These are phyloP conservation scores for Lactarius vividus DNA, from an alignment of 768 basidiomycete genomes.

Conservation along the genomic window DNA sequence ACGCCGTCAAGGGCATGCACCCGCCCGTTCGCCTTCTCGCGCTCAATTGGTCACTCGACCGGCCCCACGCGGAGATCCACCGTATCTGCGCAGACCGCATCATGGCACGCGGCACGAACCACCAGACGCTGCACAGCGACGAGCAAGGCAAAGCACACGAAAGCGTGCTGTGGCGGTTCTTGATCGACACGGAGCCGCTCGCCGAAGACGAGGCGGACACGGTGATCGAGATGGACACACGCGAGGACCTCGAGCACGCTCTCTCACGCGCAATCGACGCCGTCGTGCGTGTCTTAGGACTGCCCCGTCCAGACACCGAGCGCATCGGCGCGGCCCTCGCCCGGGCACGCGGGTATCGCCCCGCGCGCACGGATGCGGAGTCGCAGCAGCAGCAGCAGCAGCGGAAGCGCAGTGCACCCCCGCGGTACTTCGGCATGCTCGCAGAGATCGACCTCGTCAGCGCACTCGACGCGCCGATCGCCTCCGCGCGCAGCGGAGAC, in stretches of 20 bases:
- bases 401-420: constrained; percentile 36
- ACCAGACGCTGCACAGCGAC: constrained; percentile 76
- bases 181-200: constrained; percentile 62
- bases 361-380: constrained; percentile 36
- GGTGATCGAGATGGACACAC: constrained; percentile 62
- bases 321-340: constrained; percentile 51
- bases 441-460: constrained; percentile 64
- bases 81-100: constrained; percentile 79
- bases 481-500: constrained; percentile 33
- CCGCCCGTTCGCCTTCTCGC: constrained; percentile 76
- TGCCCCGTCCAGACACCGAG: constrained; percentile 53
- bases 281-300: constrained; percentile 51
- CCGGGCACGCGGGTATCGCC: constrained; percentile 43
- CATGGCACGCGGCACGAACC: constrained; percentile 70
- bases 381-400: constrained; percentile 26
- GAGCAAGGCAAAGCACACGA: constrained; percentile 58
- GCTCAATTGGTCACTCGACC: constrained; percentile 68
- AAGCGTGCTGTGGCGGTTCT: constrained; percentile 77
- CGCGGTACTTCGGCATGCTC: constrained; percentile 77
- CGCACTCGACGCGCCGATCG: constrained; percentile 46
- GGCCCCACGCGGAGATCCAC: constrained; percentile 59
- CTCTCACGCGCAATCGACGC: constrained; percentile 59
- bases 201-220: constrained; percentile 60
- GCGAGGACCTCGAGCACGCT: constrained; percentile 51
- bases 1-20: constrained; percentile 42